Base-by-base conservation (phyloP, 805 yeast species). In the Yamadazyma nakazawae region DNA sequence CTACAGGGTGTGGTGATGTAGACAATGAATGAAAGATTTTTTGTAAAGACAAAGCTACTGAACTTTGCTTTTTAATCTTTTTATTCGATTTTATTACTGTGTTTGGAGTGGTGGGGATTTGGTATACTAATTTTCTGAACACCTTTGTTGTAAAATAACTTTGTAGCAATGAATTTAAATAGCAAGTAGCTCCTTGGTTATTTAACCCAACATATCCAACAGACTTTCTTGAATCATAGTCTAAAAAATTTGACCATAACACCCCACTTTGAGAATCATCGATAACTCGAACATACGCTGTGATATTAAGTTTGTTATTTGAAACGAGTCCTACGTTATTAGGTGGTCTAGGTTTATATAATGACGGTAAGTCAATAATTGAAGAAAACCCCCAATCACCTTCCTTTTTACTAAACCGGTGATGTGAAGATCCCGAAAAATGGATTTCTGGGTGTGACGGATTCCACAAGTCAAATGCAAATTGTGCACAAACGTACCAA, bases 141-240 rank as follows among this genome's bases (percentile, higher is more conserved):
- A 73, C 70, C 52, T 81, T 82, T 0, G 99, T 94, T 60, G 88
- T 88, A 63, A 76, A 94, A 55, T 94, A 86, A 10, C 96, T 87
- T 64, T 94, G 99, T 45, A 94, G 67, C 49, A 94, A 74, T 0
- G 98, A 92, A 63, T 94, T 94, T 61, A 94, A 78, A 66, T 94
- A 94, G 64, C 99, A 94, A 0, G 99, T 94, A 2, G 99, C 99
- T 52, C 99, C 99, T 69, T 94, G 99, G 60, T 94, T 94, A 54
- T 81, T 84, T 51, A 94, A 79, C 1, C 99, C 99, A 8, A 90
- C 96, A 61, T 76, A 90, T 0, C 98, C 97, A 0, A 98, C 88
- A 43, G 72, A 81, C 56, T 82, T 79, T 62, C 90, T 89, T 1
- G 97, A 90, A 64, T 94, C 89, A 66, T 88, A 88, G 58, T 88